Percentiles rank a stretch among this genome's conserved stretches.
Evolutionary conservation across 2,329 filamentous ascomycete species (phyloP).

Genomic region (Penicillium sclerotigenum): DNA sequence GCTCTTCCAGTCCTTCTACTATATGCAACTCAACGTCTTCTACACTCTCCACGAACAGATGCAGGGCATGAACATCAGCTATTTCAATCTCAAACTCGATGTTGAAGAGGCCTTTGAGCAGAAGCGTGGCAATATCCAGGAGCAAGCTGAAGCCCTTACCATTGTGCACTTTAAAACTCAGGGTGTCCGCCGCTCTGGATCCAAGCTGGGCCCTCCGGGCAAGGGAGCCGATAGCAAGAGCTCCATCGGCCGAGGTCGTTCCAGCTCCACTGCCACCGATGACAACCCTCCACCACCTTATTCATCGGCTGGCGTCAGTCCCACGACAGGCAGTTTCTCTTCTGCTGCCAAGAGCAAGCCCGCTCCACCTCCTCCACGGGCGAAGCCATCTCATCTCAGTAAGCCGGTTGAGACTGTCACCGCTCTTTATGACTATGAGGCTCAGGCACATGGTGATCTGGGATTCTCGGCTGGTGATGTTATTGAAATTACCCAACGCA

Average conservation of each 20-base stretch:
- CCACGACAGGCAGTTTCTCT: slow-evolving; percentile 46
- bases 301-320: slow-evolving; percentile 39
- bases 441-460: slow-evolving; percentile 89
- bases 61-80: slow-evolving; percentile 95
- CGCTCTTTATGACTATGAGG: slow-evolving; percentile 92
- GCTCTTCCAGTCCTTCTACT: slow-evolving; percentile 98
- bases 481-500: slow-evolving; percentile 82
- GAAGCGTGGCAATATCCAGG: slow-evolving; percentile 85
- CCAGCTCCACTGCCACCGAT: slow-evolving; percentile 42
- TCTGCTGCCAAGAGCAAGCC: slow-evolving; percentile 65
- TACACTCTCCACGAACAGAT: slow-evolving; percentile 98
- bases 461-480: slow-evolving; percentile 84
- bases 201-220: slow-evolving; percentile 28
- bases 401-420: slow-evolving; percentile 74
- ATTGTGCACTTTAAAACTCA: slow-evolving; percentile 92
- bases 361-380: slow-evolving; percentile 67
- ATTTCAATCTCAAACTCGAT: slow-evolving; percentile 88
- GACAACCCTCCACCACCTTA: slow-evolving; percentile 71
- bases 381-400: slow-evolving; percentile 74
- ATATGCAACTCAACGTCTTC: slow-evolving; percentile 99
- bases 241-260: slow-evolving; percentile 31
- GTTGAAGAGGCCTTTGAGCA: slow-evolving; percentile 86
- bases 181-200: slow-evolving; percentile 52
- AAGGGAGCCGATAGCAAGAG: slow-evolving; percentile 40
- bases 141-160: slow-evolving; percentile 76